phyloP scores from a whole-genome alignment of 2,329 filamentous ascomycete genomes.

The Furcasterigmium sp. region DNA sequence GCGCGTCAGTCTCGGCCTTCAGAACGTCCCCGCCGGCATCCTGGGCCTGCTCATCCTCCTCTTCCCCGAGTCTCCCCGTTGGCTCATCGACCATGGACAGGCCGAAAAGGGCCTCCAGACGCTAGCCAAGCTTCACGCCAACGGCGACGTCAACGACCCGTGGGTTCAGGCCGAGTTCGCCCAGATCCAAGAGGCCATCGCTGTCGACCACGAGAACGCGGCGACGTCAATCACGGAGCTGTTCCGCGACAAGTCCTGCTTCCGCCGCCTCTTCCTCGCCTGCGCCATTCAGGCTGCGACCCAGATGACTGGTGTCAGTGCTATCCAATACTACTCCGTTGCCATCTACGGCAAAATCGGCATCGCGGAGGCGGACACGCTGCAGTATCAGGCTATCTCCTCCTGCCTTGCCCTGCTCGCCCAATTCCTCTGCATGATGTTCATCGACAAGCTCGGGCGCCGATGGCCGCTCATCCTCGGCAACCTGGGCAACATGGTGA shows the following conservation, averaged over 20 bases:
- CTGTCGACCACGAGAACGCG: slow-evolving; percentile 60
- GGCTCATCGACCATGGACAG: slow-evolving; percentile 70
- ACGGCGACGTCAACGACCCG: slow-evolving; percentile 59
- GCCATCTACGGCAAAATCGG: slow-evolving; percentile 65
- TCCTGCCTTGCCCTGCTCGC: slow-evolving; percentile 65
- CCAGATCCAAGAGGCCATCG: slow-evolving; percentile 63
- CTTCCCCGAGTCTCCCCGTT: slow-evolving; percentile 71
- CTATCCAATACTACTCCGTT: slow-evolving; percentile 72
- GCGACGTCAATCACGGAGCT: slow-evolving; percentile 68
- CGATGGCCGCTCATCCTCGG: slow-evolving; percentile 68
- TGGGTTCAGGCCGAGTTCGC: slow-evolving; percentile 71
- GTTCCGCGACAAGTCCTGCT: slow-evolving; percentile 55
- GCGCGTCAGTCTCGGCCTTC: slow-evolving; percentile 52
- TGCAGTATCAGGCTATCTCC: slow-evolving; percentile 73
- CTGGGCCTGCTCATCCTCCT: slow-evolving; percentile 58
- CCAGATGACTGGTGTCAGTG: slow-evolving; percentile 72
- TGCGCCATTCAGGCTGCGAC: slow-evolving; percentile 63
- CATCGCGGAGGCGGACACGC: slow-evolving; percentile 57
- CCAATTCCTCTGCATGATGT: slow-evolving; percentile 61
- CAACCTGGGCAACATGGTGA: slow-evolving; percentile 67
- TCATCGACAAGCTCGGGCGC: slow-evolving; percentile 66
- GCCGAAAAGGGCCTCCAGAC: slow-evolving; percentile 60
- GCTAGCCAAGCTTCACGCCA: slow-evolving; percentile 63
- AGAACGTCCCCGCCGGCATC: slow-evolving; percentile 62
- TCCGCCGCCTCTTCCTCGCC: slow-evolving; percentile 67